These are phyloP conservation scores for Suhomyces kilbournensis DNA, from an alignment of 805 yeast genomes.

Conservation along the genomic window DNA sequence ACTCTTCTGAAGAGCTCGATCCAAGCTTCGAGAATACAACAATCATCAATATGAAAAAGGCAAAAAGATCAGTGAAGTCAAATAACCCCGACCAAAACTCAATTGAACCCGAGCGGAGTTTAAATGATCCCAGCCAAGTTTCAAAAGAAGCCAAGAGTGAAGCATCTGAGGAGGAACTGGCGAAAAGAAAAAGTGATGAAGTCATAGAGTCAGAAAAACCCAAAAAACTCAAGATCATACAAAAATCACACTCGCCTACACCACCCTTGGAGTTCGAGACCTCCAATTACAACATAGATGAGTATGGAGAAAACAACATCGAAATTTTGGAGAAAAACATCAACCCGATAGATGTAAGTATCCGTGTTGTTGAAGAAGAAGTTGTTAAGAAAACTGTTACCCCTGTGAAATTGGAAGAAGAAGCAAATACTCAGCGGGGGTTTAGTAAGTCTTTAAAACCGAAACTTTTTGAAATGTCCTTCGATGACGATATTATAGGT, in stretches of 20 bases:
- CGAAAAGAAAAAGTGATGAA: neutral
- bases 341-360: neutral
- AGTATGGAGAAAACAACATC: slow-evolving; percentile 32
- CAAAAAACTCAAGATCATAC: slow-evolving; percentile 1
- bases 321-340: slow-evolving; percentile 22
- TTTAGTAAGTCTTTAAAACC: slow-evolving; percentile 1
- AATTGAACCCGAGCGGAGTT: too few relatives aligned
- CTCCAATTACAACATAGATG: slow-evolving; percentile 23
- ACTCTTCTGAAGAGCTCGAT: slow-evolving; percentile 1
- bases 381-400: neutral
- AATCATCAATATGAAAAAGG: neutral
- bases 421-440: neutral
- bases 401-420: slow-evolving; percentile 10
- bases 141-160: neutral
- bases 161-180: neutral
- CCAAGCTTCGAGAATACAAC: slow-evolving; percentile 2
- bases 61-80: neutral
- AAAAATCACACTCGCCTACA: slow-evolving; percentile 1
- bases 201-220: neutral
- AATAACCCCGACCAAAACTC: neutral
- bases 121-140: neutral
- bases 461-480: slow-evolving; percentile 12
- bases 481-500: slow-evolving; percentile 10
- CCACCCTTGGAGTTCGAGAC: slow-evolving; percentile 5
- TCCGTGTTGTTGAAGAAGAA: neutral